These are phyloP conservation scores for Lonicera japonica DNA, from an alignment of 129 eudicot genomes.

Conservation along the genomic window DNA sequence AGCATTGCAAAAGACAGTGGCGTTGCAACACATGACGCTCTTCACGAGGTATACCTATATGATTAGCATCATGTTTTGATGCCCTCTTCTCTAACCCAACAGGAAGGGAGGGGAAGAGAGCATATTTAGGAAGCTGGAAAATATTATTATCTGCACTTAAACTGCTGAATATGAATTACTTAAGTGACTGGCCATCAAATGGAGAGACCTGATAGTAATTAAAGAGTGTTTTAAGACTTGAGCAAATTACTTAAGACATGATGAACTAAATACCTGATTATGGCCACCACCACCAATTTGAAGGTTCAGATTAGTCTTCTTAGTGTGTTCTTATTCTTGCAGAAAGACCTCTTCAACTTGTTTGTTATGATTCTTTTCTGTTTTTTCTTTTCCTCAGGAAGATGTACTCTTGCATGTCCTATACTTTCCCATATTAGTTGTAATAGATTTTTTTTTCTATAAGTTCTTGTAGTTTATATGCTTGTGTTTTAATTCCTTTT, in stretches of 20 bases:
- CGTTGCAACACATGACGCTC: conserved; percentile 87
- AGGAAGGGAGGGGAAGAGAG: not conserved
- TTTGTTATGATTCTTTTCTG: conserved; percentile 1
- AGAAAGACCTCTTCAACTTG: not conserved
- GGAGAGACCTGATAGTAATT: too few species aligned
- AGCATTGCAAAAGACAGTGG: conserved; percentile 57
- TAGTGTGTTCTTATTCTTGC: not conserved
- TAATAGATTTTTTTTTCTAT: not conserved
- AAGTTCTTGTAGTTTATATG: conserved; percentile 6
- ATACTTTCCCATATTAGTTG: not conserved
- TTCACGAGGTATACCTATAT: conserved; percentile 52
- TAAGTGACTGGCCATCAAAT: too few species aligned
- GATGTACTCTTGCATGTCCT: conserved; percentile 9
- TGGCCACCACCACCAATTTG: too few species aligned
- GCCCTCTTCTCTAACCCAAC: not conserved
- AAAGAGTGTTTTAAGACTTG: too few species aligned
- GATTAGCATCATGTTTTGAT: not conserved
- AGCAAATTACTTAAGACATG: too few species aligned
- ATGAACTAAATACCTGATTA: too few species aligned
- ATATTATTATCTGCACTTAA: not conserved
- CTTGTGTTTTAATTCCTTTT: conserved; percentile 5
- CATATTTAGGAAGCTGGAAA: not conserved
- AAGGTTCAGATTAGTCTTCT: not conserved
- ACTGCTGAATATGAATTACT: too few species aligned
- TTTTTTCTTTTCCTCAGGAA: not conserved